These are phyloP conservation scores for Penicillium griseofulvum DNA, from an alignment of 2,329 filamentous ascomycete species.

Conservation along the genomic window DNA sequence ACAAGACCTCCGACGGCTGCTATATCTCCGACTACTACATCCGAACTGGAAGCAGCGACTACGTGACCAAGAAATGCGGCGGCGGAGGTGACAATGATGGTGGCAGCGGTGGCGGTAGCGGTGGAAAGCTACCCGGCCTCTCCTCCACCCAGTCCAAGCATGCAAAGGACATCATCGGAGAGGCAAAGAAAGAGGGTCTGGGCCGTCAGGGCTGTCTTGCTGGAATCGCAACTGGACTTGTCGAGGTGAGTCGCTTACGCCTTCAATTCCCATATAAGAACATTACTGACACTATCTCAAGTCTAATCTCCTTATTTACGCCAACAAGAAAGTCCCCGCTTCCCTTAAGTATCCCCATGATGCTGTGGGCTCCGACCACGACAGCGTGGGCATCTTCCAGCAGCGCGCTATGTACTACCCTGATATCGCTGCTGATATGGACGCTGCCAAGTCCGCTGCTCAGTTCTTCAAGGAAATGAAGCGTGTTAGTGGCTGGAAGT, in stretches of 20 bases:
- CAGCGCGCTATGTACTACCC: constrained; percentile 21
- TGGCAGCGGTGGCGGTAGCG: neutral
- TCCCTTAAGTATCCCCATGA: constrained; percentile 24
- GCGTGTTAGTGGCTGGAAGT: constrained; percentile 18
- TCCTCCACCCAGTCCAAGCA: constrained; percentile 18
- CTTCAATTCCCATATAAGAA: no score
- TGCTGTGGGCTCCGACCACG: constrained; percentile 19
- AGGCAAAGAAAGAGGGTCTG: constrained; percentile 16
- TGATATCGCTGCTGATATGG: constrained; percentile 23
- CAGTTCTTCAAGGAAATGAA: constrained; percentile 23
- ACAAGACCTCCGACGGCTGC: constrained; percentile 21
- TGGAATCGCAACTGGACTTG: constrained; percentile 22
- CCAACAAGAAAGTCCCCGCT: constrained; percentile 17
- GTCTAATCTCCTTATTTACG: constrained; percentile 21
- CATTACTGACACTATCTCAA: neutral
- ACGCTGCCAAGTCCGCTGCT: constrained; percentile 17
- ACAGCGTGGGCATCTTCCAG: constrained; percentile 27
- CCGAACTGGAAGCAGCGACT: constrained; percentile 14
- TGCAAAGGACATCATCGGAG: constrained; percentile 18
- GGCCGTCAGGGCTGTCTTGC: constrained; percentile 21
- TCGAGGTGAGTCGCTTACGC: constrained; percentile 13
- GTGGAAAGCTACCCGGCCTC: constrained; percentile 17
- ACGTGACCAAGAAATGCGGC: constrained; percentile 15
- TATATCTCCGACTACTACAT: constrained; percentile 22
- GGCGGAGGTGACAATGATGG: neutral